phyloP scores from a whole-genome alignment of 345 rosid species.

The Eucalyptus coolabah region DNA sequence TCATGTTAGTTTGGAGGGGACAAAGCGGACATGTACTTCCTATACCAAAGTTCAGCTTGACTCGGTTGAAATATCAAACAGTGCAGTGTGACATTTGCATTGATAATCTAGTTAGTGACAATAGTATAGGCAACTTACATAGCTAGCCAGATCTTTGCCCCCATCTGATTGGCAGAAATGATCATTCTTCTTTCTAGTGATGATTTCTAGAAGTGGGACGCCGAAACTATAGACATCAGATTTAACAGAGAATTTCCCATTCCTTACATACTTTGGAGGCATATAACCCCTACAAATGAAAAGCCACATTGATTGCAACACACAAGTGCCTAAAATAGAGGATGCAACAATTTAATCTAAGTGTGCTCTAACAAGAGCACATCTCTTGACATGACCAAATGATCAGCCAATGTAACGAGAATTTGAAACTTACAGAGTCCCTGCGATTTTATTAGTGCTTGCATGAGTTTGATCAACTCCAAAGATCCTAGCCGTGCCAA shows the following conservation, averaged over 20 bases:
- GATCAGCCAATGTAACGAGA: background rate
- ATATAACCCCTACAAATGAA: background rate
- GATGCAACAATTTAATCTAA: background rate
- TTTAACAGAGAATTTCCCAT: background rate
- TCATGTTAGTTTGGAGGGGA: background rate
- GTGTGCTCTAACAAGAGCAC: background rate
- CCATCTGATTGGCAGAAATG: background rate
- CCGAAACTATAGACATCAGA: slow-evolving; percentile 11
- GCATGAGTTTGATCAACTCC: background rate
- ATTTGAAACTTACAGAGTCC: background rate
- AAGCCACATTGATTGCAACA: background rate
- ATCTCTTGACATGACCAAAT: background rate
- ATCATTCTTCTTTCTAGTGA: background rate
- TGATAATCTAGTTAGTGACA: background rate
- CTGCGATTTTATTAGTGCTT: background rate
- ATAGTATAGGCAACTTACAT: background rate
- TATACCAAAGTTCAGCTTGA: background rate
- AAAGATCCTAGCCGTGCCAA: background rate
- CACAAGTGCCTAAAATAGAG: background rate
- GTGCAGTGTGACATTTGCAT: background rate
- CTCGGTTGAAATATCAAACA: background rate
- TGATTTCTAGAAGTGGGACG: background rate
- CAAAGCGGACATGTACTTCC: background rate
- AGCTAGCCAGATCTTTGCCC: background rate
- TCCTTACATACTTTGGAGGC: background rate